Evolutionary conservation across 371 early-diverging fungal species (phyloP), one percentile per base, ranked within the genome.

Genomic region (Mortierella sp.): DNA sequence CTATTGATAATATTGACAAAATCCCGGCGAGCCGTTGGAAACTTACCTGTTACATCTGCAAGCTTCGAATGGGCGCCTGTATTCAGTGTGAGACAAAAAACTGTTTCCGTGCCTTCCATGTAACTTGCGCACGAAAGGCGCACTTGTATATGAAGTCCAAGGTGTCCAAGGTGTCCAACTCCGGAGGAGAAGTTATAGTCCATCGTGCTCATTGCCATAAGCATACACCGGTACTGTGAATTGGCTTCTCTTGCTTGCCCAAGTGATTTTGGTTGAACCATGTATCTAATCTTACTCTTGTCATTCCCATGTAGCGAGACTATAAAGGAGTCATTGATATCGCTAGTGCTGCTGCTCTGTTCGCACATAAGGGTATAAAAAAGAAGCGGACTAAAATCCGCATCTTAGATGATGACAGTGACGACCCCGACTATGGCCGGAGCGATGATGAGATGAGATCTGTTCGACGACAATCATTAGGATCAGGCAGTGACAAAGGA

Each of bases 51-150:
- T 93, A 89, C 64, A 89, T 98, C 34, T 99, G 99, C 83, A 91
- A 93, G 56, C 83, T 89, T 22, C 86, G 87, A 17, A 86, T 86
- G 57, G 99, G 99, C 17, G 99, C 97, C 0, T 96, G 96, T 66
- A 98, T 98, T 72, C 98, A 97, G 83, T 99, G 99, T 83, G 89
- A 91, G 62, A 92, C 94, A 64, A 92, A 92, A 61, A 89, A 90
- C 61, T 99, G 99, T 76, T 93, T 91, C 77, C 87, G 90, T 0
- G 94, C 97, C 0, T 99, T 96, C 75, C 99, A 99, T 84, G 94
- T 93, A 1, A 96, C 96, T 0, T 99, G 99, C 71, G 99, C 98
- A 4, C 88, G 96, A 17, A 89, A 89, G 70, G 95, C 95, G 1
- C 90, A 91, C 23, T 85, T 97, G 4, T 94, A 91, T 76, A 97